Conservation (phyloP, 495 filamentous ascomycete species). For the Talaromyces proteolyticus region DNA sequence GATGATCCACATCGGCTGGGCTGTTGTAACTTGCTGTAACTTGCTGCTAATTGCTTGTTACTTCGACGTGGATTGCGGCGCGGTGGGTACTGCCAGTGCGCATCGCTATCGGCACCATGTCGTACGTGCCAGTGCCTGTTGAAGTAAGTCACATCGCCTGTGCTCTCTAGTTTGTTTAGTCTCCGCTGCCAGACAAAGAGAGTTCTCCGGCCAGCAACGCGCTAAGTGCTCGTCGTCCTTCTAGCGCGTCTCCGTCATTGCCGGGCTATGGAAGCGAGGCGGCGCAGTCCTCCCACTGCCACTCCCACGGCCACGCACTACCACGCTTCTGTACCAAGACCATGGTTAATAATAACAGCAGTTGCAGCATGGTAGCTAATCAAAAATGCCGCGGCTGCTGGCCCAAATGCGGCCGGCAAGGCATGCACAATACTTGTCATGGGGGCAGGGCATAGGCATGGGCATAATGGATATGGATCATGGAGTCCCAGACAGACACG, state of each 20-base stretch:
- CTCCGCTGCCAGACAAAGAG: conserved; percentile 9
- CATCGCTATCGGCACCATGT: not conserved
- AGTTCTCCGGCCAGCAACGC: not conserved
- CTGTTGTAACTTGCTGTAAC: not conserved
- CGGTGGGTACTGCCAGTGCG: not conserved
- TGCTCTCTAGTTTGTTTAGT: not conserved
- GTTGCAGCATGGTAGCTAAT: too few species aligned
- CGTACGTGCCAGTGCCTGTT: not conserved
- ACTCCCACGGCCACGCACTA: not conserved
- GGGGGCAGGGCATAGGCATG: too few species aligned
- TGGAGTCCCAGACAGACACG: too few species aligned
- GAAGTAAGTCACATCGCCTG: not conserved
- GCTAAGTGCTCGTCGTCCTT: not conserved
- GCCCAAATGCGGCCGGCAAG: too few species aligned
- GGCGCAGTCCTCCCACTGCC: not conserved
- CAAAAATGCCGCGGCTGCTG: too few species aligned
- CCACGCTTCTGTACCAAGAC: too few species aligned
- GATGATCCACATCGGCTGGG: not conserved
- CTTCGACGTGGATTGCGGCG: not conserved
- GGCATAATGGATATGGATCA: too few species aligned
- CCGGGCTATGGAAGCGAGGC: not conserved
- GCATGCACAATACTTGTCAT: too few species aligned
- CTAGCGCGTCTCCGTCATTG: not conserved
- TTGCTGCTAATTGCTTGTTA: not conserved
- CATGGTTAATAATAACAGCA: too few species aligned